Percentiles rank a stretch among this genome's conserved stretches.
Evolutionary conservation across 2,329 filamentous ascomycete species (phyloP).

Genomic region (Elsinoe arachidis): DNA sequence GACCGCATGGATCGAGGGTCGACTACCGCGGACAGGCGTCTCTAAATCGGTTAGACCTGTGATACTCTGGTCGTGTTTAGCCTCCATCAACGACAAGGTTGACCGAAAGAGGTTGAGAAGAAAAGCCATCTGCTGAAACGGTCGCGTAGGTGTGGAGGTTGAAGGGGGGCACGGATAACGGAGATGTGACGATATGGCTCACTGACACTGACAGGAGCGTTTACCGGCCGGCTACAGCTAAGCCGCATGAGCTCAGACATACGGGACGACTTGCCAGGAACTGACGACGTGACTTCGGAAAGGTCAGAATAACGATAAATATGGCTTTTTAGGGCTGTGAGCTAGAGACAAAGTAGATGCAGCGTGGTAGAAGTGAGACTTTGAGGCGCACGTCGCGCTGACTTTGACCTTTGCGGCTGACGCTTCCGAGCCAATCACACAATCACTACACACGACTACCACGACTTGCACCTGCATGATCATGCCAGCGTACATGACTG

Average conservation of each 20-base stretch:
- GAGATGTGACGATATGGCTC: conserved; percentile 8
- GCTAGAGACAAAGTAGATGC: conserved; percentile 1
- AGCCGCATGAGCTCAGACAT: neutral
- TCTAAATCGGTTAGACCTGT: conserved; percentile 4
- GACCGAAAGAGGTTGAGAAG: conserved; percentile 9
- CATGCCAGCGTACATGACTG: conserved; percentile 8
- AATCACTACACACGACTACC: neutral
- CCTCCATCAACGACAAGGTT: neutral
- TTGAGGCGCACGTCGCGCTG: neutral
- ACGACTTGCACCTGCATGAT: conserved; percentile 11
- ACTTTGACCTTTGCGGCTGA: conserved; percentile 7
- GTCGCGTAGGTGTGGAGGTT: neutral
- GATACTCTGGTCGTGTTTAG: conserved; percentile 1
- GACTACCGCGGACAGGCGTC: neutral
- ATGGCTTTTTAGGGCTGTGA: neutral
- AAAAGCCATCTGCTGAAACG: conserved; percentile 9
- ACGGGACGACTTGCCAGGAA: neutral
- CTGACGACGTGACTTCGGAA: conserved; percentile 4
- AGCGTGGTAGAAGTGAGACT: neutral
- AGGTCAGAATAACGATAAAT: neutral
- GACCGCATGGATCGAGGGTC: conserved; percentile 4
- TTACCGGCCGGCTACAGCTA: neutral
- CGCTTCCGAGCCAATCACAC: neutral
- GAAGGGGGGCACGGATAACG: neutral
- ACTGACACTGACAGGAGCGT: neutral